Conservation (phyloP, 257 asterid genomes). For the Marsdenia floribunda region DNA sequence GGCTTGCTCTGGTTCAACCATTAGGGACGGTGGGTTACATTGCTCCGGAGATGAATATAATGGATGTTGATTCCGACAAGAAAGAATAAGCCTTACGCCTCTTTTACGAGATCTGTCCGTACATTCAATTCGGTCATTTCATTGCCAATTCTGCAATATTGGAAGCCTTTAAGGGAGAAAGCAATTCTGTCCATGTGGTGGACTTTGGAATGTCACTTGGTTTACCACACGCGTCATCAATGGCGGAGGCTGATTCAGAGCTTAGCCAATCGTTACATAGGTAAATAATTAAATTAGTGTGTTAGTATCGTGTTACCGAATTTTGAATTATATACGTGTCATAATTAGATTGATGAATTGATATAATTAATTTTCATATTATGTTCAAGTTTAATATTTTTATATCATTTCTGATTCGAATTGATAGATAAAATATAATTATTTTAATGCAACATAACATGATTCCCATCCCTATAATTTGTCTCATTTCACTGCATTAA, state of each 20-base stretch:
- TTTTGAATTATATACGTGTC: too few species aligned
- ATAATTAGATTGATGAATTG: too few species aligned
- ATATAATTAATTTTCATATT: too few species aligned
- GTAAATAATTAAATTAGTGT: too few species aligned
- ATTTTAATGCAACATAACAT: too few species aligned
- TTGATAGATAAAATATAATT: too few species aligned
- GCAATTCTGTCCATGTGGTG: constrained; percentile 57
- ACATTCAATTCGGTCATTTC: constrained; percentile 64
- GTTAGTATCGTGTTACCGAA: too few species aligned
- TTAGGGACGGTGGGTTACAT: constrained; percentile 55
- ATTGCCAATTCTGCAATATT: constrained; percentile 57
- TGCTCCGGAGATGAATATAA: constrained; percentile 31
- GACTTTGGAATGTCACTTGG: constrained; percentile 73
- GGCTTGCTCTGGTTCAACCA: constrained; percentile 60
- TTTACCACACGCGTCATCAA: constrained; percentile 59
- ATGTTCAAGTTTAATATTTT: too few species aligned
- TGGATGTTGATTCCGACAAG: constrained; percentile 44
- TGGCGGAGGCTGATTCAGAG: constrained; percentile 56
- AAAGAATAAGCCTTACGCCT: constrained; percentile 54
- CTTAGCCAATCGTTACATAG: constrained; percentile 50
- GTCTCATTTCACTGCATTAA: too few species aligned
- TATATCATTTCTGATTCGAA: too few species aligned
- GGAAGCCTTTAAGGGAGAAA: constrained; percentile 95
- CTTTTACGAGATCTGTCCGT: constrained; percentile 56
- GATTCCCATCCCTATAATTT: too few species aligned